A percentile compares a stretch with the other conserved stretches of the same genome.
Evolutionary conservation across 2,329 filamentous ascomycete species (phyloP).

Genomic region (Xylariaceae sp.): DNA sequence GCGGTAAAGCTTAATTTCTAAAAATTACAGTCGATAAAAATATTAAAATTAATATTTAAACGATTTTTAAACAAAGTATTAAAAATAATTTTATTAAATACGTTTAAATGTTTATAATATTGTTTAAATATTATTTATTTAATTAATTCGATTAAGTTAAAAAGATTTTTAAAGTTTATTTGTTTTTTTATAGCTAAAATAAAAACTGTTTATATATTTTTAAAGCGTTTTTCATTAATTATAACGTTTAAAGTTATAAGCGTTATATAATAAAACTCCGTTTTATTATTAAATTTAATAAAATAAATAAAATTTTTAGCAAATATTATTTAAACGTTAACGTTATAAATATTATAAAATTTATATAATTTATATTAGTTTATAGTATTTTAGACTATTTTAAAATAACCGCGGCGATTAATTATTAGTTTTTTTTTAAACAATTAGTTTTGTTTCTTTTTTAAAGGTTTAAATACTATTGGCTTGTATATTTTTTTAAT

Average conservation of each 20-base stretch:
- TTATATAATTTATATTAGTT: no score
- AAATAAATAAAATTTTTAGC: no score
- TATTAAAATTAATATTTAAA: no score
- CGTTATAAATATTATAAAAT: no score
- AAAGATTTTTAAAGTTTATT: not conserved
- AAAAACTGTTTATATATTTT: no score
- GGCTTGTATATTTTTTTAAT: not conserved
- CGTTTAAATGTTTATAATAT: not conserved
- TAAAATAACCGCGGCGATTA: not conserved
- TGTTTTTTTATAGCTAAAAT: no score
- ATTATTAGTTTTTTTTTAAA: not conserved
- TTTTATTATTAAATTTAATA: not conserved
- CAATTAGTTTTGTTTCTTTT: not conserved
- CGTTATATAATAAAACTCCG: not conserved
- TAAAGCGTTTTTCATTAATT: no score
- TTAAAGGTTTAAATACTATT: not conserved
- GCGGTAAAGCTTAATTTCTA: not conserved
- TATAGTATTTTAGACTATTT: no score
- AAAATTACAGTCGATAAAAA: not conserved
- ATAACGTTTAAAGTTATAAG: no score
- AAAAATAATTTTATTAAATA: not conserved
- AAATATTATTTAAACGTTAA: no score
- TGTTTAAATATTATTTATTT: not conserved
- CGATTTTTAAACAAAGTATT: not conserved
- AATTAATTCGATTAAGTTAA: not conserved